These are phyloP conservation scores for Ustilago vetiveriae DNA, from an alignment of 1,284 basidiomycete species.

Conservation along the genomic window DNA sequence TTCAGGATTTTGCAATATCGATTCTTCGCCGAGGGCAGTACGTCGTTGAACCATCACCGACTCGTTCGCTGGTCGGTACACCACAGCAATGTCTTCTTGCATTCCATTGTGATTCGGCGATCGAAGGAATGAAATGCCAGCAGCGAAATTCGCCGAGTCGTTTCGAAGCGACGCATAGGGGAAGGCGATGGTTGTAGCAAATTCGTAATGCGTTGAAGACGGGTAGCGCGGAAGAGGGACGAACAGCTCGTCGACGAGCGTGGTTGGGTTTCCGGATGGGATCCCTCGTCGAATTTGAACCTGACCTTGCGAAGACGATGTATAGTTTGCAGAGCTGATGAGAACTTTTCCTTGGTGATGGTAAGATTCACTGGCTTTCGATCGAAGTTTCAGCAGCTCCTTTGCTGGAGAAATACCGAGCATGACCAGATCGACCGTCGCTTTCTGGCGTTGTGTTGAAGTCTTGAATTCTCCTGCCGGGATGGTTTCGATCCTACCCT, in stretches of 20 bases:
- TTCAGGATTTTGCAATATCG: conserved; percentile 14
- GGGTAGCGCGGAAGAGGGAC: conserved; percentile 22
- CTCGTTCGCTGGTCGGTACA: conserved; percentile 36
- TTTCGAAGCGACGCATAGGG: conserved; percentile 20
- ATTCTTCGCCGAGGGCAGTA: conserved; percentile 19
- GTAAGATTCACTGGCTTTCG: conserved; percentile 15
- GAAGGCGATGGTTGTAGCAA: conserved; percentile 25
- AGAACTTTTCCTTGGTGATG: not conserved
- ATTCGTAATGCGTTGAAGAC: conserved; percentile 15
- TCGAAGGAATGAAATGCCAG: conserved; percentile 30
- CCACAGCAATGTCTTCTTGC: conserved; percentile 20
- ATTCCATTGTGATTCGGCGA: not conserved
- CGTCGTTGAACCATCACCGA: conserved; percentile 22
- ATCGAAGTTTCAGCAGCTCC: conserved; percentile 15
- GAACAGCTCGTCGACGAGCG: conserved; percentile 17
- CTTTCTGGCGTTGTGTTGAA: not conserved
- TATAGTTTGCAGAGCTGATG: not conserved
- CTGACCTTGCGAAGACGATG: too few relatives aligned
- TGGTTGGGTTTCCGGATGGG: conserved; percentile 2
- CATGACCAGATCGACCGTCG: conserved; percentile 27
- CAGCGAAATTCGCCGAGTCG: conserved; percentile 13
- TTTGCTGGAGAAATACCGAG: conserved; percentile 21
- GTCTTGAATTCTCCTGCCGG: conserved; percentile 11
- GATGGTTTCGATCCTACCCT: conserved; percentile 12
- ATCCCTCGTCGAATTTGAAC: conserved; percentile 16